Evolutionary conservation across 225 moss, liverwort and hornwort genomes (phyloP), one percentile per base, ranked within the genome.

Genomic region (Asterella californica): DNA sequence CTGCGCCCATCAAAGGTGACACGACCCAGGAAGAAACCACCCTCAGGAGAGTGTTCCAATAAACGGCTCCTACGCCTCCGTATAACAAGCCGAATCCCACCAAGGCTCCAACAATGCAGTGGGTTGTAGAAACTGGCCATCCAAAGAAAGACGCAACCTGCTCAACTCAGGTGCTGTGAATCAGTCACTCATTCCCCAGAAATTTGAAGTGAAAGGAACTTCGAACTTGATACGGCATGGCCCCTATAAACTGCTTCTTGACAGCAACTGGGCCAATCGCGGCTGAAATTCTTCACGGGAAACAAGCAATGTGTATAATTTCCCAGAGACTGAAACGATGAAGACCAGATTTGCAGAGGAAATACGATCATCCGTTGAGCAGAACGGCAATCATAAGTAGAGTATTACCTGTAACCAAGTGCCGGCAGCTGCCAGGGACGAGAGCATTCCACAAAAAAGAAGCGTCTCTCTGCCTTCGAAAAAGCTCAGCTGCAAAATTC

Each of bases 101-200:
- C 94, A 96, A 91, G 72, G 96, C 96, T 55, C 96, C 96, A 47
- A 96, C 85, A 69, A 96, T 96, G 78, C 96, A 96, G 70, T 96
- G 96, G n/a, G 96, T 96, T 65, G 96, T 96, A 8, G 96, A 96
- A 70, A 96, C 96, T 64, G 96, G 96, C 96, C 91, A 96, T 77
- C 96, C 96, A 83, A 85, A 96, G 76, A 89, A 96, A 70, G 96
- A 96, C 73, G 96, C 96, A 60, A 96, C 91, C 96, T 96, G 90
- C 89, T 85, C 32, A 24, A 64, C 38, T 77, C 64, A 77, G 18
- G 17, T 46, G 24, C 3, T 21, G 12, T 37, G 59, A 22, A 36
- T 60, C 38, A 74, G 29, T 30, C 1, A 29, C 9, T 36, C 34
- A 36, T 47, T 38, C 36, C 15, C 46, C 46, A n/a, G 12, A 25